Evolutionary conservation across 139 green algal species (phyloP), one percentile per base, ranked within the genome.

Genomic region (Chlorella sorokiniana): DNA sequence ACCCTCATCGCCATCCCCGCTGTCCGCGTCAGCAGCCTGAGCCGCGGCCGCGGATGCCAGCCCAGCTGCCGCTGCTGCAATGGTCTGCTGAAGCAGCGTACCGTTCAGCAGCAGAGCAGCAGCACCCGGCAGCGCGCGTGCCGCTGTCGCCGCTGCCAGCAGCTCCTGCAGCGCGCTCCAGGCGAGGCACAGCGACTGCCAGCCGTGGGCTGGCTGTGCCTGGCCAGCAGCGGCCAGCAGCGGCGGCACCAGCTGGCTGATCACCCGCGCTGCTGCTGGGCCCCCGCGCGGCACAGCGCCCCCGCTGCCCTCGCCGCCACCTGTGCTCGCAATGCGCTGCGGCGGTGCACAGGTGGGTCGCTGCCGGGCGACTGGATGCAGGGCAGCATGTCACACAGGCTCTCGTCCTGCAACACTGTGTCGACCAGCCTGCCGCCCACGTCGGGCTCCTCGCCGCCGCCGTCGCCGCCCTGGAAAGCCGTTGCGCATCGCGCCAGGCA

Each of bases 401-500:
- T 56, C 7, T 42, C 14, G 18, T 81, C 75, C 35, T 10, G 40
- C 40, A 81, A 59, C 59, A 81, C 75, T 35, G 75, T 41, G 25
- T 71, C 75, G 27, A 41, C 75, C 75, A 81, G 41, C 31, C 40
- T 44, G 41, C 40, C 75, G 8, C 27, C 73, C 59, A 10, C 59
- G 9, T 14, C 31, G 31, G 7, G 25, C 63, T 42, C 31, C 5
- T 45, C 16, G 40, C 8, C 31, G 16, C 4, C 54, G 22, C 31
- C 37, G 52, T 75, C 31, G 14, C 70, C 22, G 31, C 8, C n/a
- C 75, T 74, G 62, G 42, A 85, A 68, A 1, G 61, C 59, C 8
- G 61, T 35, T 11, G 76, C 29, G 70, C 70, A 81, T 61, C 70
- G 37, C 10, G 35, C 25, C 61, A 85, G 70, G 59, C 70, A 69